Base-by-base conservation (phyloP, 176 grass and related monocot species). In the Hsuehochloa calcarea region DNA sequence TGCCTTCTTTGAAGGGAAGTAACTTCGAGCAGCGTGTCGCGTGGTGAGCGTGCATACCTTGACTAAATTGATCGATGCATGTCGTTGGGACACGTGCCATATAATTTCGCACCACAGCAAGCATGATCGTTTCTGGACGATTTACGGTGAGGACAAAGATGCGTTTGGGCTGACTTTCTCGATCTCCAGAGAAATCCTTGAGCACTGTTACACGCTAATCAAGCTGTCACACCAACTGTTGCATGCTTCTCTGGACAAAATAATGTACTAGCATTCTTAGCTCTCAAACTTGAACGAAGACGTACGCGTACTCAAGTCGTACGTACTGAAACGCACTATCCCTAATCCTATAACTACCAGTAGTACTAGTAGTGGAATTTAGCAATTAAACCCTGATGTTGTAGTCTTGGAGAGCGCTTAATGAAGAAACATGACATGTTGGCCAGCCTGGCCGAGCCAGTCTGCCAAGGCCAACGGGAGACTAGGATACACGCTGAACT, bases 371-470 rank as follows among this genome's bases (percentile, higher is more conserved):
- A 4, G 23, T 22, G 50, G 37, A 22, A 39, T 23, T 9, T 51
- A 46, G 20, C 7, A 56, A 27, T 25, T 37, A 49, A 65, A 79
- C 50, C 34, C 59, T 19, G 14, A 26, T 69, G 46, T 13, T 66
- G 62, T 16, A n/a, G 25, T 59, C 4, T 1, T 31, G 51, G 13
- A 46, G 65, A 40, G 84, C 65, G 72, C 20, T 87, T 72, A 72
- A 40, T 74, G 74, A 34, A 74, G 80, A 83, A 87, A 87, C 89
- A 68, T 90, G 84, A 72, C 84, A 60, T 83, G 84, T 83, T 84
- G 74, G 46, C 78, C 47, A 60, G 58, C 39, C 82, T 81, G 77
- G 75, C 65, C 80, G 10, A 40, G 35, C 19, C 66, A 41, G 66
- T 79, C 46, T 51, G 72, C 22, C 49, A 22, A 43, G 82, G 76